Evolutionary conservation across 2,329 filamentous ascomycete genomes (phyloP).

Genomic region (Aureobasidium sp.): DNA sequence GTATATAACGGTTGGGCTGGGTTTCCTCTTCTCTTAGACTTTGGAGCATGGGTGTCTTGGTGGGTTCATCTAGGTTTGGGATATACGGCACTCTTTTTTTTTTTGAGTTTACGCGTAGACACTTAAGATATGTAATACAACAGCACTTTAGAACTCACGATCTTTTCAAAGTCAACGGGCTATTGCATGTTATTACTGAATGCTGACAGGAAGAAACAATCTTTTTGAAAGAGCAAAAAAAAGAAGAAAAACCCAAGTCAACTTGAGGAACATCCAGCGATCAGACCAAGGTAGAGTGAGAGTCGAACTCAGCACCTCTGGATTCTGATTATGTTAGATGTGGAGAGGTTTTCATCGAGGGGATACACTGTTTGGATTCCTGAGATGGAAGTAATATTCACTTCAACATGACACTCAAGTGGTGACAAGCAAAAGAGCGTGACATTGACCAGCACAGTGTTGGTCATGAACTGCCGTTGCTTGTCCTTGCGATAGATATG

Average conservation of each 20-base stretch:
- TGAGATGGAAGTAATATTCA: not conserved
- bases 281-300: not conserved
- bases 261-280: no score
- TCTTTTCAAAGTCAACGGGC: no score
- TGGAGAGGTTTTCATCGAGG: not conserved
- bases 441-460: not conserved
- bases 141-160: not conserved
- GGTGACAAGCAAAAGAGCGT: not conserved
- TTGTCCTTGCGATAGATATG: no score
- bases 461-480: no score
- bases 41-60: not conserved
- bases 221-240: no score
- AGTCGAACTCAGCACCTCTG: not conserved
- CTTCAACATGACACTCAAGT: not conserved
- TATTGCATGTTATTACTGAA: not conserved
- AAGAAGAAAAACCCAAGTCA: no score
- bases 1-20: not conserved
- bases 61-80: not conserved
- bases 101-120: not conserved
- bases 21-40: not conserved
- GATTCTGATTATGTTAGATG: not conserved
- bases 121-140: not conserved
- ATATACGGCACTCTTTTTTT: not conserved
- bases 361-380: not conserved
- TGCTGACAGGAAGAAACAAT: not conserved